Evolutionary conservation across 164 flowering plant genomes (phyloP), one percentile per base, ranked within the genome.

Genomic region (Annona squamosa): DNA sequence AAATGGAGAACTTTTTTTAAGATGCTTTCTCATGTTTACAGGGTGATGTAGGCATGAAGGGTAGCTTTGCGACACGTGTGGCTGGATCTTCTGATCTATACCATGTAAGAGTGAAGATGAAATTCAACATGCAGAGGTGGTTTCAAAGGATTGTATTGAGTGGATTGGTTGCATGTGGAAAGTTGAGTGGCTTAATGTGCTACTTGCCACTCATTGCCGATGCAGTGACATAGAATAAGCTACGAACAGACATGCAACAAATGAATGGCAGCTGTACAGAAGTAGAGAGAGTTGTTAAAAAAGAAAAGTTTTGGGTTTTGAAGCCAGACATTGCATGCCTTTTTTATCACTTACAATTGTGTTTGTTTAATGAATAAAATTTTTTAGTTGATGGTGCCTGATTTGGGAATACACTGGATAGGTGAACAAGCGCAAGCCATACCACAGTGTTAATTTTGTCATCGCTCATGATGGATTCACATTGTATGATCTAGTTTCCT

Each of bases 401-500:
- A 69, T 48, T 57, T 45, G 61, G 41, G 42, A 48, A 59, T 45
- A 63, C 69, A 37, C 56, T 47, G 45, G 74, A 42, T 83, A 95
- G 99, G 91, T 89, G 37, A 93, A 93, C 71, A 89, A 93, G 76
- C 97, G 99, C 70, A 95, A 87, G 85, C 98, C 98, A 74, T 91
- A 79, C 77, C 98, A 95, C 71, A 82, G 98, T 74, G 69, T 95
- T 73, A 95, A 95, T 79, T 95, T 95, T 81, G 82, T 95, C 45
- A 93, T 89, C 73, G 96, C 99, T 67, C 99, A 95, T 79, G 99
- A 95, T 82, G 99, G 99, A 1, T 95, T 95, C 81, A 91, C 98
- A 18, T 75, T 92, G 41, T 77, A 82, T 73, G 99, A 95, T 78
- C 98, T 95, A 73, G 99, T 95, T 46, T 86, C 99, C 46, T 95